These are phyloP conservation scores for Exophiala spinifera DNA, from an alignment of 2,329 filamentous ascomycete genomes.

Conservation along the genomic window DNA sequence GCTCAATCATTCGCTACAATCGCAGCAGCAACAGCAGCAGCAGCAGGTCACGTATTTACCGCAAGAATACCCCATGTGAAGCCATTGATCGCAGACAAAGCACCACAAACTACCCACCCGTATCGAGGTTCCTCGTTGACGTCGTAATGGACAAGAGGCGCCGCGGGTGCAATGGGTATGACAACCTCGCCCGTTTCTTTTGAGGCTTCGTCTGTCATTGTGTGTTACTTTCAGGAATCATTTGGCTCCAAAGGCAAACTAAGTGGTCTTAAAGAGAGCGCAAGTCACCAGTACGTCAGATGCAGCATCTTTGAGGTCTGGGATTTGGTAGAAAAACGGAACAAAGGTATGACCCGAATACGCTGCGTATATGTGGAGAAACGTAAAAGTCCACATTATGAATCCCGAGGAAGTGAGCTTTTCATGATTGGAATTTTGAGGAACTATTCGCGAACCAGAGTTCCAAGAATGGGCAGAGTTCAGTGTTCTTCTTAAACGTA, in stretches of 20 bases:
- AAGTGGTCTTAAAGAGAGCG: neutral
- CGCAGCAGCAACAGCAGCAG: neutral
- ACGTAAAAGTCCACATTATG: neutral
- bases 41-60: constrained; percentile 13
- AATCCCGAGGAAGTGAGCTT: neutral
- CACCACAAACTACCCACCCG: constrained; percentile 33
- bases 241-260: no score
- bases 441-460: no score
- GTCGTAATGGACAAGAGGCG: constrained; percentile 4
- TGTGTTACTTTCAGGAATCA: no score
- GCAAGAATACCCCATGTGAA: constrained; percentile 35
- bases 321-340: no score
- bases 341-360: neutral
- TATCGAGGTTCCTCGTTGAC: constrained; percentile 30
- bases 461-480: no score
- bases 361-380: neutral
- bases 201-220: neutral
- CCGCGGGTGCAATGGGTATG: constrained; percentile 9
- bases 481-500: no score
- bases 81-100: constrained; percentile 33
- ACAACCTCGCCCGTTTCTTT: constrained; percentile 7
- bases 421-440: neutral
- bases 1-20: neutral
- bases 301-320: no score
- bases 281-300: neutral